phyloP scores from a whole-genome alignment of 148 eudicot species.

The Suaeda aralocaspica region DNA sequence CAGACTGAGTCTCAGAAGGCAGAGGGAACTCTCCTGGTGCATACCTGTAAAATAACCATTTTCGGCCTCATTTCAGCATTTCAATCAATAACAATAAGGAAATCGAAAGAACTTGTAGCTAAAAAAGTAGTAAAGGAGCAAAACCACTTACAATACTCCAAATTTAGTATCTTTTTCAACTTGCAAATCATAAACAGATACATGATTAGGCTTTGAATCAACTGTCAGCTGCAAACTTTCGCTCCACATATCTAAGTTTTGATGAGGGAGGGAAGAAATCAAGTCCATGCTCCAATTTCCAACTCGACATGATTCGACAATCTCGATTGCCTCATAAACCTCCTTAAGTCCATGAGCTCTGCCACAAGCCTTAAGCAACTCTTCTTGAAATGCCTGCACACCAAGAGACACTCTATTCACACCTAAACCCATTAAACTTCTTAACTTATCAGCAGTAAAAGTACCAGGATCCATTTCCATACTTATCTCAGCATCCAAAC shows the following conservation, averaged over 20 bases:
- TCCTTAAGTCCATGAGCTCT: constrained; percentile 83
- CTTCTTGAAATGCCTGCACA: constrained; percentile 90
- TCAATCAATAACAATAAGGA: neutral
- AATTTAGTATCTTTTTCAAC: constrained; percentile 88
- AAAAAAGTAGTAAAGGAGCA: neutral
- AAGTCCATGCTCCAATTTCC: constrained; percentile 93
- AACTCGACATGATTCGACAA: constrained; percentile 62
- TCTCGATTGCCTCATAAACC: constrained; percentile 68
- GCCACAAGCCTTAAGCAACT: constrained; percentile 81
- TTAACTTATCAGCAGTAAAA: constrained; percentile 53
- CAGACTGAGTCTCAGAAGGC: constrained; percentile 77
- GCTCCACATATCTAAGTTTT: constrained; percentile 83
- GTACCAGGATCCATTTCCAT: constrained; percentile 99
- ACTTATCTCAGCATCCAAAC: constrained; percentile 63
- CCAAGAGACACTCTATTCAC: constrained; percentile 93
- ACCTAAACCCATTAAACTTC: constrained; percentile 57
- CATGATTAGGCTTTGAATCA: constrained; percentile 65
- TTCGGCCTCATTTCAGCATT: neutral
- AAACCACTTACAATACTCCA: constrained; percentile 60
- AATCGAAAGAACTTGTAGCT: neutral
- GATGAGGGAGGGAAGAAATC: constrained; percentile 92
- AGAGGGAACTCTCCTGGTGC: constrained; percentile 87
- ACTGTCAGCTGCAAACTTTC: constrained; percentile 68
- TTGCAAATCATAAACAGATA: constrained; percentile 94
- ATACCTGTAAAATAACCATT: constrained; percentile 48